These are phyloP conservation scores for Nemania diffusa DNA, from an alignment of 2,329 filamentous ascomycete species.

Conservation along the genomic window DNA sequence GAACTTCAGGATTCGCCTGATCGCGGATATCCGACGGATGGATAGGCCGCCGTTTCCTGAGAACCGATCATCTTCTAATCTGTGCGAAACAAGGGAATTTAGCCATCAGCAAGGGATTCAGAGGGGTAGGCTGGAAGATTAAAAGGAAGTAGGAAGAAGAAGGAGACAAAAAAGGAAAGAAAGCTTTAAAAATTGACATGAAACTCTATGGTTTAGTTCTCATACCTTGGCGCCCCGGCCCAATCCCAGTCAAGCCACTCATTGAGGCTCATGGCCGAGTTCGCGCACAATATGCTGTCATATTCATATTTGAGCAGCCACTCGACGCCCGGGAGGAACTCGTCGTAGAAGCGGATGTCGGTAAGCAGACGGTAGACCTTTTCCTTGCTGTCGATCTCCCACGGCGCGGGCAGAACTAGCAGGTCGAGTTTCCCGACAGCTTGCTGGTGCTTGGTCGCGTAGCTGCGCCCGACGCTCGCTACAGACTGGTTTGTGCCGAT, in stretches of 20 bases:
- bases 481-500: constrained; percentile 62
- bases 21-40: constrained; percentile 62
- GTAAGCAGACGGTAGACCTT: constrained; percentile 61
- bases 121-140: too few relatives aligned
- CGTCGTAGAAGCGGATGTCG: constrained; percentile 63
- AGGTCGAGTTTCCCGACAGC: constrained; percentile 63
- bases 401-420: constrained; percentile 59
- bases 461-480: constrained; percentile 56
- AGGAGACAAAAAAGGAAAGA: not conserved
- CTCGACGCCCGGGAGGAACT: constrained; percentile 61
- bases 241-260: constrained; percentile 66
- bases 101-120: constrained; percentile 2
- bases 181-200: not conserved
- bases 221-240: constrained; percentile 62
- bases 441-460: constrained; percentile 60
- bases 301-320: constrained; percentile 66
- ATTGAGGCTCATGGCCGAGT: constrained; percentile 61
- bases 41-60: constrained; percentile 66
- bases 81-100: constrained; percentile 34
- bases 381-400: constrained; percentile 60
- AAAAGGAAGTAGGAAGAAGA: too few relatives aligned
- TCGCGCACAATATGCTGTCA: constrained; percentile 67
- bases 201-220: not conserved
- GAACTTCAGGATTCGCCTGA: constrained; percentile 59
- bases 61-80: constrained; percentile 56